Conservation (phyloP, 2,329 filamentous ascomycete genomes). For the Metarhizium sp. region DNA sequence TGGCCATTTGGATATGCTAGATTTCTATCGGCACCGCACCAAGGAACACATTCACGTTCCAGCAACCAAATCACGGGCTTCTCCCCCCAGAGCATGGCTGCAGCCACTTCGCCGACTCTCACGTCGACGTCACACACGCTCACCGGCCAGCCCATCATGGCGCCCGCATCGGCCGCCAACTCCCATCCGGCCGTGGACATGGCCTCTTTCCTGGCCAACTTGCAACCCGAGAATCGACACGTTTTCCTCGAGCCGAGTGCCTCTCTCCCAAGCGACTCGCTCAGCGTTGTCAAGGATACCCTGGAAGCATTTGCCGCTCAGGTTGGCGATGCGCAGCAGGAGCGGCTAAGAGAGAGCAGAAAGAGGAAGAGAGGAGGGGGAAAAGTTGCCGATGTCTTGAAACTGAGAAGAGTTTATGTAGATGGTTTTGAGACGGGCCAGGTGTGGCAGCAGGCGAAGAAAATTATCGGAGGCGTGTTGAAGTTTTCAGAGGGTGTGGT, state of each 20-base stretch:
- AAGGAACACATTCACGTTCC: background rate
- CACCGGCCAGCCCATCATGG: conserved; percentile 38
- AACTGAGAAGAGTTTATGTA: conserved; percentile 73
- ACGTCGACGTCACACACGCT: conserved; percentile 58
- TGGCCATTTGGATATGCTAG: no score
- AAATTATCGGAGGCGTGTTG: conserved; percentile 58
- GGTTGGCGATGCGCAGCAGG: conserved; percentile 63
- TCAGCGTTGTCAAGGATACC: conserved; percentile 69
- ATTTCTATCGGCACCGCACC: background rate
- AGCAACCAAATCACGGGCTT: background rate
- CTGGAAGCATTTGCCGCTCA: conserved; percentile 69
- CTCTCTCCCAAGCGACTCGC: conserved; percentile 57
- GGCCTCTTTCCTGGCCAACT: conserved; percentile 45
- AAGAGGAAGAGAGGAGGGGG: conserved; percentile 64
- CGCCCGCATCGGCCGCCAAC: conserved; percentile 25
- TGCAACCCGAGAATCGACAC: conserved; percentile 54
- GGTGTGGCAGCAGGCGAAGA: conserved; percentile 87
- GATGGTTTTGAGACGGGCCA: conserved; percentile 83
- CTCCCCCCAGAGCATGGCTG: conserved; percentile 21
- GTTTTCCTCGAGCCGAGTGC: conserved; percentile 66
- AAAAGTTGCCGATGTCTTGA: conserved; percentile 48
- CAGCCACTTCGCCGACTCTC: conserved; percentile 45
- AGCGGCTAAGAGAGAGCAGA: conserved; percentile 58
- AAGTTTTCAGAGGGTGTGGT: conserved; percentile 38
- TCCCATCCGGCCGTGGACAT: conserved; percentile 25